A percentile compares a stretch with the other conserved stretches of the same genome.
These are phyloP conservation scores for Houttuynia cordata DNA, from an alignment of 164 flowering plant genomes.

Conservation along the genomic window DNA sequence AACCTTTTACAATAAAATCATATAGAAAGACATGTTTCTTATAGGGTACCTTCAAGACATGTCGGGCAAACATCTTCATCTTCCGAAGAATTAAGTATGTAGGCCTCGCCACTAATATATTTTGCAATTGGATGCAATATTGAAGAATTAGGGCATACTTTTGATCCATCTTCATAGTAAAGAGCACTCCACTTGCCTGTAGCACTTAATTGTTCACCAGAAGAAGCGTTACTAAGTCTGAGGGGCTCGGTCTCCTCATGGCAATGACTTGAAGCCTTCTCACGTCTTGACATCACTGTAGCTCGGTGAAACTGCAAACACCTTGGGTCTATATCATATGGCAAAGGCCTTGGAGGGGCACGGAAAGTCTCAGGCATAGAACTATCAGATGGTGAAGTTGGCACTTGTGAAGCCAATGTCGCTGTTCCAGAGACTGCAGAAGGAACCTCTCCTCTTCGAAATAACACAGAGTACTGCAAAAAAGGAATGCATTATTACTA, in stretches of 20 bases:
- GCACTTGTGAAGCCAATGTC: conserved; percentile 23
- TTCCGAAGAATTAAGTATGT: conserved; percentile 29
- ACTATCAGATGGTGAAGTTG: conserved; percentile 18
- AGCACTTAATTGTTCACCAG: conserved; percentile 19
- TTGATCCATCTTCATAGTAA: conserved; percentile 34
- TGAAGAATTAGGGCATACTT: conserved; percentile 24
- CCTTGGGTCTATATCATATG: conserved; percentile 43
- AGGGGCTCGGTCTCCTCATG: conserved; percentile 50
- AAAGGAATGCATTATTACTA: not conserved
- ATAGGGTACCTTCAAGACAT: conserved; percentile 61
- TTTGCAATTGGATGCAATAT: conserved; percentile 27
- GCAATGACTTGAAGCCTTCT: conserved; percentile 37
- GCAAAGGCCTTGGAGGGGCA: conserved; percentile 20
- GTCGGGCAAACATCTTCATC: conserved; percentile 72
- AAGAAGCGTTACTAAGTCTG: conserved; percentile 19
- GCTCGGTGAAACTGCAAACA: conserved; percentile 44
- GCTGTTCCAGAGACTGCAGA: conserved; percentile 27
- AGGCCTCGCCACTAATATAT: conserved; percentile 20
- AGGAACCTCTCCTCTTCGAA: conserved; percentile 35
- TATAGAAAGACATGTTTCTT: not conserved
- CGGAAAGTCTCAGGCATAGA: conserved; percentile 18
- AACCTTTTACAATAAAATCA: too few species aligned
- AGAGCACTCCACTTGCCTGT: conserved; percentile 33
- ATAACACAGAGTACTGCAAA: conserved; percentile 33
- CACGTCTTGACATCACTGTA: conserved; percentile 49